Base-by-base conservation (phyloP, 169 alveolate species). In the Plasmodium yoelii region DNA sequence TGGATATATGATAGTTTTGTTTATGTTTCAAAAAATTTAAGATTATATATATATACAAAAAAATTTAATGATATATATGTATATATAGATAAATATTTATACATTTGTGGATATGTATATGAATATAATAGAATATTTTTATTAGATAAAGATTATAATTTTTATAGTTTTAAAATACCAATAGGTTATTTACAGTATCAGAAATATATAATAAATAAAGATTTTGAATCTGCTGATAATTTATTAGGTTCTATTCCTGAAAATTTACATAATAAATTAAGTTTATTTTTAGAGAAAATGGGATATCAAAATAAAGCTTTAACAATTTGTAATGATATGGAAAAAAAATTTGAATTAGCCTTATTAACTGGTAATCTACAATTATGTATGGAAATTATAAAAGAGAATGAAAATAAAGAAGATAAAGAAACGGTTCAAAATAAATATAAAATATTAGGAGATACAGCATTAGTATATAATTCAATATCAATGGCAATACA, bases 271-370 rank as follows among this genome's bases (percentile, higher is more conserved):
- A 97, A 97, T 67, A 97, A 95, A 74, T 93, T 97, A 65, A 97
- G 99, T 42, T 94, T 95, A 67, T 97, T 98, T 90, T 87, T 97
- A 86, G 99, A 97, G 56, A 90, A 95, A 19, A 92, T 96, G 55
- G 98, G 98, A 39, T 91, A 95, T 70, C 95, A 95, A 87, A 97
- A 97, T 68, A 80, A 94, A 87, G 98, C 99, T 34, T 95, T 96
- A 73, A 75, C 93, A 57, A 93, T 97, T 28, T 94, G 99, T 26
- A 92, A 84, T 12, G 98, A 98, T 90, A 92, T 91, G 53, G 99
- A 97, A 73, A 98, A 97, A 64, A 96, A 96, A 90, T 97, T 98
- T 88, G 99, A 97, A 47, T 82, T 98, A 12, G 96, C 98, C 65
- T 70, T 98, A 46, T 90, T 92, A 47, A 86, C 97, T 56, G 98